phyloP scores from a whole-genome alignment of 2,329 filamentous ascomycete genomes.

The Hypoxylon sp. region DNA sequence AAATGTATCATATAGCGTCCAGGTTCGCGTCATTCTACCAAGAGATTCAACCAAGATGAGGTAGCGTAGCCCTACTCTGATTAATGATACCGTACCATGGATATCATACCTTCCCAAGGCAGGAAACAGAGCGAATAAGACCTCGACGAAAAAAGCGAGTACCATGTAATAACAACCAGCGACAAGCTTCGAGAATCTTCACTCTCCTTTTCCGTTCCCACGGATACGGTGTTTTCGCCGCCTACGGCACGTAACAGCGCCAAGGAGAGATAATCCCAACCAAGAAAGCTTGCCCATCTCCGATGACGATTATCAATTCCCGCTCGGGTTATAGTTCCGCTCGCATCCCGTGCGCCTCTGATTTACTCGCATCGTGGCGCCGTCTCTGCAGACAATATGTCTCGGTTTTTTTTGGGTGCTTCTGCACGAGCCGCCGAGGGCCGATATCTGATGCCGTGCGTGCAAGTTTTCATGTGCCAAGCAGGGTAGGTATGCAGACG shows the following conservation, averaged over 20 bases:
- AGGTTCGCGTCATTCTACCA: not conserved
- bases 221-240: not conserved
- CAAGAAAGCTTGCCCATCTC: slow-evolving; percentile 8
- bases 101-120: not conserved
- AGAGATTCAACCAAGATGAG: no score
- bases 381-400: slow-evolving; percentile 5
- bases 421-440: not conserved
- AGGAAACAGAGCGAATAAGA: slow-evolving; percentile 4
- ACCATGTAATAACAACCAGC: not conserved
- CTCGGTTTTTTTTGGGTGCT: not conserved
- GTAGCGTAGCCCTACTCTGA: slow-evolving; percentile 19
- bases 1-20: not conserved
- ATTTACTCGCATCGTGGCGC: slow-evolving; percentile 7
- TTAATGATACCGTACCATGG: not conserved
- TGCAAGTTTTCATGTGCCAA: slow-evolving; percentile 1
- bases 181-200: slow-evolving; percentile 26
- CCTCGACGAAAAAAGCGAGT: not conserved
- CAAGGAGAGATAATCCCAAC: slow-evolving; percentile 16
- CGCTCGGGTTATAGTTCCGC: slow-evolving; percentile 17
- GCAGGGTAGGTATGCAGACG: not conserved
- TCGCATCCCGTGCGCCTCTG: not conserved
- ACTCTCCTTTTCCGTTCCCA: not conserved
- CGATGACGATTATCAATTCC: slow-evolving; percentile 27
- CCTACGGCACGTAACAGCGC: slow-evolving; percentile 6
- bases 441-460: not conserved